Base-by-base conservation (phyloP, 116 monocot species). In the Zostera marina region DNA sequence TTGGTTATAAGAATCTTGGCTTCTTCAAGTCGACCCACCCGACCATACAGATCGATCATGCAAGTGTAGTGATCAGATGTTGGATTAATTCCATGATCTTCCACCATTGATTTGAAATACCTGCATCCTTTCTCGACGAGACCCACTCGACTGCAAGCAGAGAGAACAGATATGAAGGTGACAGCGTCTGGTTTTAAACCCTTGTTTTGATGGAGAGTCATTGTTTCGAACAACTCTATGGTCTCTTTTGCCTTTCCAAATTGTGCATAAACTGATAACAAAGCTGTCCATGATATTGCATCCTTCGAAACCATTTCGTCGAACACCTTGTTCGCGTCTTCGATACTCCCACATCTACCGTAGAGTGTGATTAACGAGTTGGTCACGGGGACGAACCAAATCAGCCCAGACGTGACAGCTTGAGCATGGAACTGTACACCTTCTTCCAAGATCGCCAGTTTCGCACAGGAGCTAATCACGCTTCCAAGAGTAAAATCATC, bases 401-500 rank as follows among this genome's bases (percentile, higher is more conserved):
- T 69, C 53, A 79, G 60, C 38, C 79, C 87, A 17, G 70, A 81
- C 2, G 58, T 59, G 26, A 87, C 7, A 22, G 82, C 74, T 62
- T 44, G 70, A 11, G 76, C 79, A 49, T 87, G 87, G 42, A 87
- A 72, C 41, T 87, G 87, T 25, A 63, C 52, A 13, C 82, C 87
- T 32, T 87, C 87, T 58, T 87, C 87, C 55, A 81, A 54, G 69
- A 73, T 79, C n/a, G 87, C 79, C 12, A 87, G 57, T 66, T 81
- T 73, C 0, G 78, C 87, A 14, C 87, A 81, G 44, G 87, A 87
- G 60, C 82, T 87, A 22, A 87, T 76, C 22, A 74, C 76, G 64
- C 87, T 87, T 21, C 81, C 87, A 48, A 87, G 71, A 5, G 87
- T 69, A 58, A 79, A 79, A 74, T 87, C 87, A 61, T 87, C 87